Evolutionary conservation across 2,329 filamentous ascomycete species (phyloP), one percentile per base, ranked within the genome.

Genomic region (Hypocrella siamensis): DNA sequence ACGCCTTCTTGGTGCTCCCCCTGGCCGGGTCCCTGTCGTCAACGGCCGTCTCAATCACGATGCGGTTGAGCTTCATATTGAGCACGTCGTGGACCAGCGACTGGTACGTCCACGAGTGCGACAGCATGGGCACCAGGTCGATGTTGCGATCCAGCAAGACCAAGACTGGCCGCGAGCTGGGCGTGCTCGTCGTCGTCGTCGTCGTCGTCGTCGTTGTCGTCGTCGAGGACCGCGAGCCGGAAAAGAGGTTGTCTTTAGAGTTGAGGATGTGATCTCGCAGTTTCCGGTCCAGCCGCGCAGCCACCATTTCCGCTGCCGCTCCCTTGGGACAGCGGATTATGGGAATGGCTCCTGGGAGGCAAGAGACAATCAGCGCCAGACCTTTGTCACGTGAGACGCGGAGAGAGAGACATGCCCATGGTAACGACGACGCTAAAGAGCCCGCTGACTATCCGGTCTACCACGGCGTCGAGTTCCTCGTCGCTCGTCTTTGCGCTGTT

Each of bases 371-470:
- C 14, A 37, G 36, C 31, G 29, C 17, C 26, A 11, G 8, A 3
- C 5, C n/a, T 12, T 26, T 6, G 11, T 5, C n/a, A 15, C 10
- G n/a, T 11, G 9, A 30, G 11, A 14, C 6, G 2, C 16, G 15
- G 17, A 17, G 14, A 16, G 21, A 19, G 26, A 22, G 16, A 42
- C 64, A 36, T 65, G 79, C 85, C 88, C 84, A 94, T 93, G 5
- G 90, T 98, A n/a, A 93, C 90, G 37, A 90, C 79, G 30, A 98
- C 90, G 40, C 86, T 94, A 58, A 96, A 98, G n/a, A 98, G 62
- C 1, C 90, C 90, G 46, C 81, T 92, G 31, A 98, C 90, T 40
- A 96, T 88, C 42, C 77, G 76, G 53, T 98, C 88, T 19, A 98
- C 72, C 24, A 90, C 75, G 32, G 70, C 65, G 47, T 96, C 90